phyloP scores from a whole-genome alignment of 1,139 yeast genomes.

The Yamadazyma dushanensis region DNA sequence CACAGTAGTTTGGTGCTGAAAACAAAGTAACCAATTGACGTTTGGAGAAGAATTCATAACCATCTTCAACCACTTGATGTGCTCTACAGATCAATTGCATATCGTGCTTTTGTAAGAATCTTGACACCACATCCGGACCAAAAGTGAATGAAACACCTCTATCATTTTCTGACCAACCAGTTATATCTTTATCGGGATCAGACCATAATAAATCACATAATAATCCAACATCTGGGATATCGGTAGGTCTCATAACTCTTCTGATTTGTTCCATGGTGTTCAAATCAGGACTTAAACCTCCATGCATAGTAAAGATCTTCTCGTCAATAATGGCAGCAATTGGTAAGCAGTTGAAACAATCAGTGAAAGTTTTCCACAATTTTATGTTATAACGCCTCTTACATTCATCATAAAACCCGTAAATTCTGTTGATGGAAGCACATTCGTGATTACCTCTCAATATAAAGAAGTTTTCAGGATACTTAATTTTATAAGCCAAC shows the following conservation, averaged over 20 bases:
- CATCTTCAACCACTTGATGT: constrained; percentile 98
- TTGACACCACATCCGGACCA: constrained; percentile 95
- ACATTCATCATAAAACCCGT: constrained; percentile 46
- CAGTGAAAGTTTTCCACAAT: constrained; percentile 97
- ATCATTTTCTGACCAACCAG: constrained; percentile 98
- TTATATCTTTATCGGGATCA: constrained; percentile 96
- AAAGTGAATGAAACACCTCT: constrained; percentile 97
- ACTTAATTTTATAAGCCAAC: constrained; percentile 93
- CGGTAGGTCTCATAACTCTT: constrained; percentile 98
- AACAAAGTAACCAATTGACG: constrained; percentile 94
- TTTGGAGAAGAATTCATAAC: constrained; percentile 94
- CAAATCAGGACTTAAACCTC: constrained; percentile 95
- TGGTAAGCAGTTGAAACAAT: constrained; percentile 96
- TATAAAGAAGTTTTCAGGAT: constrained; percentile 95
- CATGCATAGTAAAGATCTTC: constrained; percentile 98
- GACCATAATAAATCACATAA: constrained; percentile 97
- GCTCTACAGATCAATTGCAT: constrained; percentile 98
- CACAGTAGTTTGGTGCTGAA: constrained; percentile 97
- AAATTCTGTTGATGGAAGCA: constrained; percentile 94
- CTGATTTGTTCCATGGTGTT: constrained; percentile 98
- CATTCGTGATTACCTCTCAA: constrained; percentile 97
- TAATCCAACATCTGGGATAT: constrained; percentile 95
- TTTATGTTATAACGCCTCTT: constrained; percentile 95
- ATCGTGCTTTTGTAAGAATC: constrained; percentile 93
- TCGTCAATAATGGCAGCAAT: constrained; percentile 98